Conservation (phyloP, 495 filamentous ascomycete genomes). For the Aspergillus funiculosus region DNA sequence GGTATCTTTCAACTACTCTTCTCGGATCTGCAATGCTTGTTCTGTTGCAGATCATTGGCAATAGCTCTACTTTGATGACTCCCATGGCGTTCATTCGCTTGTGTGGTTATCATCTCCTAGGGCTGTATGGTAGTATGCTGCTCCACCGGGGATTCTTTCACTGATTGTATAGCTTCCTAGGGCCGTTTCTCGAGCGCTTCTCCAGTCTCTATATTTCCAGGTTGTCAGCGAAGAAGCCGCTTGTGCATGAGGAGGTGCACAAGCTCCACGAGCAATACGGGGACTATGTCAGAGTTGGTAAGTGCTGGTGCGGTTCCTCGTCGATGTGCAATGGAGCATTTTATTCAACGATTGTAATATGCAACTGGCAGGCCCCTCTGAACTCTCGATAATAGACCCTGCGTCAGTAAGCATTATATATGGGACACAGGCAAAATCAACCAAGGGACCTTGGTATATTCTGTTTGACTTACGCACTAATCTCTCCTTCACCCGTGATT, state of each 20-base stretch:
- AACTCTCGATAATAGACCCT: slow-evolving; percentile 38
- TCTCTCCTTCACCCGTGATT: slow-evolving; percentile 35
- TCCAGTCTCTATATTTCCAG: slow-evolving; percentile 26
- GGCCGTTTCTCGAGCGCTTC: slow-evolving; percentile 30
- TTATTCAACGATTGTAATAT: neutral
- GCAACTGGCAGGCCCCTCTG: slow-evolving; percentile 26
- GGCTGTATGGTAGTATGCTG: slow-evolving; percentile 28
- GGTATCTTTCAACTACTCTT: too few relatives aligned
- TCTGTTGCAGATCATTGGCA: too few relatives aligned
- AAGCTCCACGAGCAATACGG: slow-evolving; percentile 44
- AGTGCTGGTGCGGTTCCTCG: neutral
- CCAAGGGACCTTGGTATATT: slow-evolving; percentile 42
- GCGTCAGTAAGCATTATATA: slow-evolving; percentile 29
- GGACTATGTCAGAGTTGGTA: slow-evolving; percentile 32
- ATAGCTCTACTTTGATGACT: too few relatives aligned
- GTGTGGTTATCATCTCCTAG: slow-evolving; percentile 7
- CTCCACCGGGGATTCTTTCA: slow-evolving; percentile 33
- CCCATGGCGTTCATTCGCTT: too few relatives aligned
- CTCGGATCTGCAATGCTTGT: too few relatives aligned
- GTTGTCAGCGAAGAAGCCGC: slow-evolving; percentile 18
- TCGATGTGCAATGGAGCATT: too few relatives aligned
- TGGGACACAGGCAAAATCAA: slow-evolving; percentile 24
- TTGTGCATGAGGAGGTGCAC: slow-evolving; percentile 28
- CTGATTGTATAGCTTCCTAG: slow-evolving; percentile 32
- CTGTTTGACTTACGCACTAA: slow-evolving; percentile 25